Evolutionary conservation across 192 early-diverging fungal genomes (phyloP).

Genomic region (Coemansia asiatica): DNA sequence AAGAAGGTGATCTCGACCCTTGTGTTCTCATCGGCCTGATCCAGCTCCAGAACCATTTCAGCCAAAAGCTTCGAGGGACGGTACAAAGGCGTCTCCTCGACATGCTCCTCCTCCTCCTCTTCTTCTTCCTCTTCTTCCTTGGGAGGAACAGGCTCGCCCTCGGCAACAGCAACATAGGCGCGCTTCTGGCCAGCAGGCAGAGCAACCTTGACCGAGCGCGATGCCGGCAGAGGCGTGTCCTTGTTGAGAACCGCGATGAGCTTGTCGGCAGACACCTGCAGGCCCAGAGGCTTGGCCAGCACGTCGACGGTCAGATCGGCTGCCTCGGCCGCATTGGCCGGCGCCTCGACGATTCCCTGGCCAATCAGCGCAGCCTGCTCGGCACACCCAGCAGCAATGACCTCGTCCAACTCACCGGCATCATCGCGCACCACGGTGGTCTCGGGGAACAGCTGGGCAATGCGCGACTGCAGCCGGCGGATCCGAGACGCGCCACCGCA

Average conservation of each 20-base stretch:
- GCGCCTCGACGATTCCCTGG: conserved; percentile 35
- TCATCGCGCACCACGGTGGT: conserved; percentile 63
- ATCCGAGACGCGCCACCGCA: conserved; percentile 87
- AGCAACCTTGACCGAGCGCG: conserved; percentile 72
- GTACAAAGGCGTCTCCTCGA: conserved; percentile 20
- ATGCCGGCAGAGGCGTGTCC: conserved; percentile 83
- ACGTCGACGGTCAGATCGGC: conserved; percentile 28
- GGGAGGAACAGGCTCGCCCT: conserved; percentile 67
- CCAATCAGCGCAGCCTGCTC: conserved; percentile 80
- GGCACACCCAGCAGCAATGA: conserved; percentile 86
- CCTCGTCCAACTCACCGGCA: conserved; percentile 92
- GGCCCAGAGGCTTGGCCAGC: conserved; percentile 71
- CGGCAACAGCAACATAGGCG: conserved; percentile 79
- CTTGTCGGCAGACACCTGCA: conserved; percentile 67
- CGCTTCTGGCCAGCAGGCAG: conserved; percentile 60
- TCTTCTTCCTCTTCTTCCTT: conserved; percentile 31
- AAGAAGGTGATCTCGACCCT: conserved; percentile 50
- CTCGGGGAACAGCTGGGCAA: conserved; percentile 73
- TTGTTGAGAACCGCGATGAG: conserved; percentile 80
- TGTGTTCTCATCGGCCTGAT: conserved; percentile 29
- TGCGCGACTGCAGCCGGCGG: conserved; percentile 77
- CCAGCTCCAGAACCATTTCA: conserved; percentile 51
- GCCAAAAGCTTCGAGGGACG: conserved; percentile 49
- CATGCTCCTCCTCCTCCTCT: conserved; percentile 10
- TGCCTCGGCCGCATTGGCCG: background rate